Percentiles rank a stretch among this genome's conserved stretches.
These are phyloP conservation scores for Margaritispora aquatica DNA, from an alignment of 495 filamentous ascomycete genomes.

Conservation along the genomic window DNA sequence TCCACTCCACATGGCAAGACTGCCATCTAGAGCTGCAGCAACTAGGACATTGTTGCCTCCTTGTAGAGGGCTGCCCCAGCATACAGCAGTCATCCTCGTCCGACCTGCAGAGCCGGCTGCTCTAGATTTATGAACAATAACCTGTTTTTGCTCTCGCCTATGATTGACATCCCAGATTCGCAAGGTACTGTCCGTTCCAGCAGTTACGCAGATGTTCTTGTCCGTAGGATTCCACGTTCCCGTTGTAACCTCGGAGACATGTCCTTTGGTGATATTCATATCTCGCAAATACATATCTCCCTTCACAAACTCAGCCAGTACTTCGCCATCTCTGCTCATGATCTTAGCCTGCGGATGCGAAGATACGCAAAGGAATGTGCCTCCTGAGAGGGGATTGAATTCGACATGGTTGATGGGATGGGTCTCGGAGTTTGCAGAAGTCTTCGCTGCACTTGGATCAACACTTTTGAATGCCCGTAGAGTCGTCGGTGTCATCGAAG, in stretches of 20 bases:
- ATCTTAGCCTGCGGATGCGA: constrained; percentile 87
- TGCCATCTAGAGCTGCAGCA: constrained; percentile 84
- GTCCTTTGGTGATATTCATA: constrained; percentile 94
- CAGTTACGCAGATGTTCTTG: constrained; percentile 75
- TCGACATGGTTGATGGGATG: constrained; percentile 80
- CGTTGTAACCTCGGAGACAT: constrained; percentile 81
- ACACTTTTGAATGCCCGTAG: constrained; percentile 88
- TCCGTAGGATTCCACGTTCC: constrained; percentile 87
- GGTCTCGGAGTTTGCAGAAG: constrained; percentile 64
- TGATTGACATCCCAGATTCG: constrained; percentile 95
- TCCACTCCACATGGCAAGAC: constrained; percentile 84
- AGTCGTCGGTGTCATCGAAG: constrained; percentile 91
- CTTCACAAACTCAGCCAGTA: constrained; percentile 81
- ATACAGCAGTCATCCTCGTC: constrained; percentile 87
- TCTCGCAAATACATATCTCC: constrained; percentile 98
- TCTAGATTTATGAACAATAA: constrained; percentile 91
- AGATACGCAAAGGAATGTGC: constrained; percentile 76
- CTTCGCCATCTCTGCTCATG: constrained; percentile 80
- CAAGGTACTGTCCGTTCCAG: constrained; percentile 87
- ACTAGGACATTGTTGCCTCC: constrained; percentile 76
- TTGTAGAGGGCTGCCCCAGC: constrained; percentile 74
- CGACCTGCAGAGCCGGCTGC: constrained; percentile 79
- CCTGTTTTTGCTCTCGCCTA: constrained; percentile 79
- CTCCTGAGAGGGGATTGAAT: constrained; percentile 79
- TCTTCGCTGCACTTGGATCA: constrained; percentile 74